Base-by-base conservation (phyloP, 2,329 filamentous ascomycete species). In the Septoria linicola region DNA sequence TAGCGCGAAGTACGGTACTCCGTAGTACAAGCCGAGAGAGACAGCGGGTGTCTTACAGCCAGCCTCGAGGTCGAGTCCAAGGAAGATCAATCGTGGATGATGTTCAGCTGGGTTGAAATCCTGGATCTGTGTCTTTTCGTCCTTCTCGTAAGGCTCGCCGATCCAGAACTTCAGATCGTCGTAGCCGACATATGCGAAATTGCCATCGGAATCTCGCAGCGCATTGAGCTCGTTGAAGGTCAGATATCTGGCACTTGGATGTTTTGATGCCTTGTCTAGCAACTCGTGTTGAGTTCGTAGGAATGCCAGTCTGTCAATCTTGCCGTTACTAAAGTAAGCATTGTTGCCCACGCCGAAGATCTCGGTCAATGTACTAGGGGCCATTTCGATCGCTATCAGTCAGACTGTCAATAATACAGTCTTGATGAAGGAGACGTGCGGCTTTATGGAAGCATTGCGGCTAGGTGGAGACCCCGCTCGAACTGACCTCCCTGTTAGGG, bases 31-130 rank as follows among this genome's bases (percentile, higher is more conserved):
- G 25, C 55, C 56, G 10, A 60, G 39, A 10, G 58, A 43, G 3
- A 53, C 56, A 7, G 54, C 48, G 11, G 51, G 43, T 3, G 49
- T 47, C 30, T 47, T 54, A 20, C 42, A 42, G 10, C 47, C 25
- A n/a, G 41, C 49, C 36, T 60, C 56, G 13, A 60, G 50, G 20
- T 60, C 58, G 4, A 60, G 49, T 19, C 58, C 58, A 7, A 60
- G 56, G 32, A 60, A 59, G 10, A 60, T 30, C 1, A 60, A 54
- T 16, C 50, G 49, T 13, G 58, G 54, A 49, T 57, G 52, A 39
- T 55, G 57, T 17, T 53, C 48, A 11, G 44, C 37, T 10, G 56
- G 57, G 41, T 56, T 47, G 17, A 60, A 60, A 10, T 39, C 41
- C 30, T 59, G 52, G n/a, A 57, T 51, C 8, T 54, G 54, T 11